Evolutionary conservation across 1,284 basidiomycete species (phyloP).

Genomic region (Macrocystidia cucumis): DNA sequence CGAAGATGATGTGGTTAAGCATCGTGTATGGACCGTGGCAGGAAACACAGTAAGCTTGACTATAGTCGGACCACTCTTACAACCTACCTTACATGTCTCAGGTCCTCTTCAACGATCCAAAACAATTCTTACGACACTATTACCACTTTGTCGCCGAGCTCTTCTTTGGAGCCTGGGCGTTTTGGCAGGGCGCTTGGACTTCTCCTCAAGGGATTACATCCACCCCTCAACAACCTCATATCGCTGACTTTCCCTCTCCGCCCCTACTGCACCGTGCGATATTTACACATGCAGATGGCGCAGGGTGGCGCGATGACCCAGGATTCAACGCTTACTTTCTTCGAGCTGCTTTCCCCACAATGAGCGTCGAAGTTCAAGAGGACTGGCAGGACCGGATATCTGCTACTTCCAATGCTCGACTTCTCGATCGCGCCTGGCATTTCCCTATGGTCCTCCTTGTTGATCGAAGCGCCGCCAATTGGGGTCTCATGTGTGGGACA

Average conservation of each 20-base stretch:
- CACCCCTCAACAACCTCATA: constrained; percentile 3
- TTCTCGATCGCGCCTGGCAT: constrained; percentile 25
- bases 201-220: constrained; percentile 5
- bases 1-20: constrained; percentile 25
- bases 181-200: constrained; percentile 53
- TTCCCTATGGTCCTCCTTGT: constrained; percentile 59
- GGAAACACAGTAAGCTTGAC: constrained; percentile 54
- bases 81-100: constrained; percentile 18
- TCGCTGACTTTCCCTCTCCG: constrained; percentile 20
- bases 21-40: constrained; percentile 54
- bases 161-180: constrained; percentile 64
- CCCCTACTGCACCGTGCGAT: constrained; percentile 61
- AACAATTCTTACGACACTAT: constrained; percentile 72
- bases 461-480: constrained; percentile 70
- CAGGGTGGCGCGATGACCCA: constrained; percentile 68
- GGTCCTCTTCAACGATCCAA: constrained; percentile 60
- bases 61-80: not conserved
- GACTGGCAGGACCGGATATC: constrained; percentile 64
- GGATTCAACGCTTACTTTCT: constrained; percentile 71
- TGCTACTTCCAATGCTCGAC: constrained; percentile 27
- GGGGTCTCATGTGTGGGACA: constrained; percentile 52
- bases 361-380: constrained; percentile 56
- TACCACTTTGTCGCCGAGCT: constrained; percentile 81
- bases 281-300: constrained; percentile 48
- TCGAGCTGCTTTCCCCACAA: constrained; percentile 68